A percentile compares a stretch with the other conserved stretches of the same genome.
phyloP scores from a whole-genome alignment of 177 flowering plant species.

The Vitis hybrid region DNA sequence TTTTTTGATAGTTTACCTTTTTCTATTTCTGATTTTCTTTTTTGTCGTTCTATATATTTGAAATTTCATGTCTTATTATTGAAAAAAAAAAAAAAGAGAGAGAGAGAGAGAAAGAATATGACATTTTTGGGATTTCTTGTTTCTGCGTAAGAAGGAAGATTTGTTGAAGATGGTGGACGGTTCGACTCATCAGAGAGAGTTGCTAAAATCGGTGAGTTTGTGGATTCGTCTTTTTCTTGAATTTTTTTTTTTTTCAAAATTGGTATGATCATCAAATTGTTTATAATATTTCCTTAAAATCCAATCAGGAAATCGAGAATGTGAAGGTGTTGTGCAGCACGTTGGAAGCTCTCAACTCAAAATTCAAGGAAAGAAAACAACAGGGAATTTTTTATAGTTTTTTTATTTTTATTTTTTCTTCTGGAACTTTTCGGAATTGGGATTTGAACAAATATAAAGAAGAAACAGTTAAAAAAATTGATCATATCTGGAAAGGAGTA shows the following conservation, averaged over 20 bases:
- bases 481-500: too few species aligned
- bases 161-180: constrained; percentile 11
- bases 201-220: constrained; percentile 34
- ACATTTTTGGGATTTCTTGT: neutral
- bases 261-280: neutral
- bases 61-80: neutral
- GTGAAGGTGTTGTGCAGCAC: neutral
- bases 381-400: constrained; percentile 3
- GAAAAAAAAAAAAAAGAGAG: too few species aligned
- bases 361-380: constrained; percentile 18
- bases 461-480: too few species aligned
- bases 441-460: too few species aligned
- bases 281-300: neutral
- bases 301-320: constrained; percentile 25
- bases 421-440: too few species aligned
- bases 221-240: constrained; percentile 10
- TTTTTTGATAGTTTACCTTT: neutral
- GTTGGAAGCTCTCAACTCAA: constrained; percentile 12
- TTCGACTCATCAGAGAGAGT: constrained; percentile 16
- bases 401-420: neutral
- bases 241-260: neutral
- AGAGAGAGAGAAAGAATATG: too few species aligned
- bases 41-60: neutral
- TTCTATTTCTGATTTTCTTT: neutral
- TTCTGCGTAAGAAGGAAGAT: constrained; percentile 27